phyloP scores from a whole-genome alignment of 768 basidiomycete genomes.

The Tephrocybe sp. region DNA sequence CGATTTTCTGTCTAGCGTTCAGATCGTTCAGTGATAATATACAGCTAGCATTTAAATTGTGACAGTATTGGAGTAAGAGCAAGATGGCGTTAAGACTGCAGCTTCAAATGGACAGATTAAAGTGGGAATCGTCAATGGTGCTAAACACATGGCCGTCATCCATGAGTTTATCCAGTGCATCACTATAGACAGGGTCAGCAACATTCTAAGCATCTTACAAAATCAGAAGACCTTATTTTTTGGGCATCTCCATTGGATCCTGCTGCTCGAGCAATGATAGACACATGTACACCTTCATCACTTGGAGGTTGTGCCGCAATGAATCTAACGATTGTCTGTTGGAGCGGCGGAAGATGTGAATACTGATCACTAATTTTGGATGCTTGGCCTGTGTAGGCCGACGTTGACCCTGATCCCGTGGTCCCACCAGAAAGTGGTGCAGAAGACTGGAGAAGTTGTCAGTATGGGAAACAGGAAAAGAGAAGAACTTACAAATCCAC shows the following conservation, averaged over 20 bases:
- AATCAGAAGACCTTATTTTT: slow-evolving; percentile 55
- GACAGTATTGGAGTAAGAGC: too few species aligned
- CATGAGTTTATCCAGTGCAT: slow-evolving; percentile 74
- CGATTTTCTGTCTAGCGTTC: too few species aligned
- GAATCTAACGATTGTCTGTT: slow-evolving; percentile 65
- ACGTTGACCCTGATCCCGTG: slow-evolving; percentile 20
- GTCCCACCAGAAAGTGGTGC: slow-evolving; percentile 25
- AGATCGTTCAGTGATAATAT: too few species aligned
- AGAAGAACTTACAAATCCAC: slow-evolving; percentile 54
- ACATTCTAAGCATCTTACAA: neutral
- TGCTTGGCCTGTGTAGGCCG: slow-evolving; percentile 41
- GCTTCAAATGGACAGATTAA: slow-evolving; percentile 46
- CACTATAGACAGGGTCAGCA: slow-evolving; percentile 35
- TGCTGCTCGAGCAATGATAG: slow-evolving; percentile 64
- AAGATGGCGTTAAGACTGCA: too few species aligned
- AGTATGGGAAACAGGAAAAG: slow-evolving; percentile 4
- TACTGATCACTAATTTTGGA: slow-evolving; percentile 41
- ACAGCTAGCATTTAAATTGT: too few species aligned
- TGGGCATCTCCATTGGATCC: slow-evolving; percentile 47
- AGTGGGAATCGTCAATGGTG: slow-evolving; percentile 82
- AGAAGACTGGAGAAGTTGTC: slow-evolving; percentile 26
- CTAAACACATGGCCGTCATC: slow-evolving; percentile 78
- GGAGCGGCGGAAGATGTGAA: slow-evolving; percentile 53
- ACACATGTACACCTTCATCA: slow-evolving; percentile 73
- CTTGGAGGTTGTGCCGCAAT: slow-evolving; percentile 46